Conservation (phyloP, 805 yeast genomes). For the Candida odintsovae region DNA sequence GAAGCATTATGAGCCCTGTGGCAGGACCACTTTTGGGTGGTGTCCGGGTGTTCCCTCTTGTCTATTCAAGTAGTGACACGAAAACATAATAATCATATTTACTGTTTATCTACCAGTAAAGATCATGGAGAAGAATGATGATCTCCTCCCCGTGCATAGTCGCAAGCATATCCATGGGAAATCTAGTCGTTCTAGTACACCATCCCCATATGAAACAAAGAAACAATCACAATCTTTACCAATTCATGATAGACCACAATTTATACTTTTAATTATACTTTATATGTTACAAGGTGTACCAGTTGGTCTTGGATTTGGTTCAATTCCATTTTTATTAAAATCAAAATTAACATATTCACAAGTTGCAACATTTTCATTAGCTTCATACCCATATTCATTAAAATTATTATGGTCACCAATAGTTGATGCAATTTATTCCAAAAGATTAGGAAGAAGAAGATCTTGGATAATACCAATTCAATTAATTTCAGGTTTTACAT, state of each 20-base stretch:
- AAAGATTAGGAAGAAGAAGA: slow-evolving; percentile 70
- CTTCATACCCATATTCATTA: slow-evolving; percentile 91
- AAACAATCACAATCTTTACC: slow-evolving; percentile 19
- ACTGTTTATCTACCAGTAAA: too few species aligned
- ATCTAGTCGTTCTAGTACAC: slow-evolving; percentile 1
- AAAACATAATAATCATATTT: too few species aligned
- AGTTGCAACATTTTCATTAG: slow-evolving; percentile 85
- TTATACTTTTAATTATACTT: slow-evolving; percentile 62
- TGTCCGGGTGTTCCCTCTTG: too few species aligned
- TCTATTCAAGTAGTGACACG: too few species aligned
- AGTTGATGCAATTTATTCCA: slow-evolving; percentile 78
- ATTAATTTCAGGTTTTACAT: slow-evolving; percentile 62
- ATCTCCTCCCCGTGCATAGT: slow-evolving; percentile 7
- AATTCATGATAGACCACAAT: slow-evolving; percentile 63
- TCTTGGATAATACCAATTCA: slow-evolving; percentile 96
- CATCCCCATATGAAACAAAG: neutral
- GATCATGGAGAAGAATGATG: too few species aligned
- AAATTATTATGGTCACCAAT: slow-evolving; percentile 94
- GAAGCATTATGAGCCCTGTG: too few species aligned
- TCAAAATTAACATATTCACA: slow-evolving; percentile 79
- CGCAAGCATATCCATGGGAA: neutral
- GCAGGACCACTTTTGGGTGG: too few species aligned
- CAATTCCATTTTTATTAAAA: slow-evolving; percentile 85
- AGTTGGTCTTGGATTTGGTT: slow-evolving; percentile 91
- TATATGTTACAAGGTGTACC: slow-evolving; percentile 95